Conservation (phyloP, 768 basidiomycete genomes). For the Agaricus sinodeliciosus region DNA sequence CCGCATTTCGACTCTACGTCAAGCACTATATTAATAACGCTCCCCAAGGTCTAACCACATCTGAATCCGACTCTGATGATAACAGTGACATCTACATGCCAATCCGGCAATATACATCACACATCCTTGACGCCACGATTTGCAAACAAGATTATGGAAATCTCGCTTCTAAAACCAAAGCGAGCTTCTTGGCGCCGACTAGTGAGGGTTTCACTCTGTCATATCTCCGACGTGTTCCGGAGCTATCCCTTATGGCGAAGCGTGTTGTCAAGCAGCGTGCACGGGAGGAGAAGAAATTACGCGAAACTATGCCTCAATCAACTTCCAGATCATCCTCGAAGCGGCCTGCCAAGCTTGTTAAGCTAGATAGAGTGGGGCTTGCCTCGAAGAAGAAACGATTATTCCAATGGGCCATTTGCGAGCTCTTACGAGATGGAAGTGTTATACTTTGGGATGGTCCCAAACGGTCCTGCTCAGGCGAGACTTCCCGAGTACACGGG, state of each 20-base stretch:
- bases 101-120: not conserved
- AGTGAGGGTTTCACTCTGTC: constrained; percentile 61
- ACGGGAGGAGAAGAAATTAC: constrained; percentile 35
- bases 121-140: constrained; percentile 26
- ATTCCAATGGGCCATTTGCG: constrained; percentile 57
- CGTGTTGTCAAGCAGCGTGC: constrained; percentile 56
- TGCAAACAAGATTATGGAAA: constrained; percentile 10
- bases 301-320: not conserved
- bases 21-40: constrained; percentile 75
- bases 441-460: constrained; percentile 72
- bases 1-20: constrained; percentile 69
- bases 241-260: constrained; percentile 55
- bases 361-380: constrained; percentile 5
- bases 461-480: constrained; percentile 26
- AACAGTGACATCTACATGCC: not conserved
- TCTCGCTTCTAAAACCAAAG: not conserved
- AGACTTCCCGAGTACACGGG: constrained; percentile 4
- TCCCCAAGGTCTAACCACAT: constrained; percentile 14
- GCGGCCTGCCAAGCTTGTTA: constrained; percentile 1
- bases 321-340: constrained; percentile 3
- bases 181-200: not conserved
- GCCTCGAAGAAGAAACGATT: constrained; percentile 56
- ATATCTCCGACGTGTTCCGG: constrained; percentile 72
- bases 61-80: constrained; percentile 6
- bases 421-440: constrained; percentile 65